Evolutionary conservation across 768 basidiomycete genomes (phyloP), one percentile per base, ranked within the genome.

Genomic region (Rhodocollybia butyracea): DNA sequence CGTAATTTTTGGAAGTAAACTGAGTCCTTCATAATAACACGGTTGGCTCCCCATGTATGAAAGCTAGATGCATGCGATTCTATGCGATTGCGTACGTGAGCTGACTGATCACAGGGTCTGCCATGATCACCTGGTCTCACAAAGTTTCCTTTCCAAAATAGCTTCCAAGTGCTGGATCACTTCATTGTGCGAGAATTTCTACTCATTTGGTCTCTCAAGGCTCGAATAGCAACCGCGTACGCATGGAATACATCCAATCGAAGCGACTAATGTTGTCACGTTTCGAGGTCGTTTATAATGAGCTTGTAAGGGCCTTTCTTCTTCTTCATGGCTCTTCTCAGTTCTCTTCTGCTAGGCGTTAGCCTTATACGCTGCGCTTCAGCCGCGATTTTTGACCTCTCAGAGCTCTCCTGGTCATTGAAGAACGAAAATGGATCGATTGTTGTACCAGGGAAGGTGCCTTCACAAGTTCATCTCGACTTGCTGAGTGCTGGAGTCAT

Each of bases 391-490:
- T 77, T 78, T 53, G 73, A 77, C 59, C 73, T 82, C 27, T 75
- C 78, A 15, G 64, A 70, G 15, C 69, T 83, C 34, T 58, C 70
- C 3, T 83, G 81, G 83, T 79, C 80, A 2, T 67, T 84, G 43
- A 72, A 68, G 57, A 83, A 82, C 63, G 69, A 75, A 62, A 82
- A 82, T 57, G 76, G 80, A 12, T 75, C 78, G 13, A 78, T 84
- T 39, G 70, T 73, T n/a, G 70, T 85, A 21, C 78, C 82, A 5
- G 80, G 73, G 19, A 66, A 69, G 3, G 69, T 82, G 6, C 78
- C 81, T 3, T 83, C 81, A 3, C 80, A 83, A 59, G 76, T 70
- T 4, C 82, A 84, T 57, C 67, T 83, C 42, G 81, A 85, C 64
- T 68, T 85, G 39, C 57, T 73, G 21, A 73, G 71, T 36, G 79